These are phyloP conservation scores for Kurtzmaniella quercitrusa DNA, from an alignment of 1,139 yeast species.

Conservation along the genomic window DNA sequence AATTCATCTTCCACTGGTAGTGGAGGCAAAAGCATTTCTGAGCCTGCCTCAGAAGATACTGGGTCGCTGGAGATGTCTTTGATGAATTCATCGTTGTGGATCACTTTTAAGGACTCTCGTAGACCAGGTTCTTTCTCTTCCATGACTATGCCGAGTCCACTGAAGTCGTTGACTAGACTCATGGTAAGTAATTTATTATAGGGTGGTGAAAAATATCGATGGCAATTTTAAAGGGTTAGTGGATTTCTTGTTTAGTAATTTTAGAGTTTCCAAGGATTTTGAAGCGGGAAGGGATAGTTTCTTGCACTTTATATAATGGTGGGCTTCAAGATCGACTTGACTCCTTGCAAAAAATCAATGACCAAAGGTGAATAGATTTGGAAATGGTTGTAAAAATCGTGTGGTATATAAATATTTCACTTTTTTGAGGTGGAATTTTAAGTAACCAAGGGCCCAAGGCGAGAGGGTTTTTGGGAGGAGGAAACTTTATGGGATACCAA, in stretches of 20 bases:
- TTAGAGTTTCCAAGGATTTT: no score
- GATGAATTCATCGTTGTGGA: not conserved
- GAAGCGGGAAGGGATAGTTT: no score
- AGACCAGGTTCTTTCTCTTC: slow-evolving; percentile 19
- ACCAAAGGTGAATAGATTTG: not conserved
- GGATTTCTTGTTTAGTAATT: no score
- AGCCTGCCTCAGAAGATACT: slow-evolving; percentile 5
- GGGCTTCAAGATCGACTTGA: no score
- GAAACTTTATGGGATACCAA: not conserved
- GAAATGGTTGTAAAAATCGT: not conserved
- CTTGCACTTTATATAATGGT: no score
- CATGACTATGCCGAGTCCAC: slow-evolving; percentile 30
- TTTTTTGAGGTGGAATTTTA: not conserved
- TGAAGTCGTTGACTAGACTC: slow-evolving; percentile 12
- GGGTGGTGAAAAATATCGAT: no score
- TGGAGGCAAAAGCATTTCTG: slow-evolving; percentile 35
- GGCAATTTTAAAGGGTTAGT: no score
- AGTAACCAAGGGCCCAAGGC: not conserved
- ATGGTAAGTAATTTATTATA: not conserved
- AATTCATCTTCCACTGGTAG: slow-evolving; percentile 23
- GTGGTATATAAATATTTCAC: not conserved
- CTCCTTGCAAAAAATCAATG: not conserved
- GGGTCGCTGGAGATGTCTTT: slow-evolving; percentile 6
- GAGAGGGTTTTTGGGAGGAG: not conserved
- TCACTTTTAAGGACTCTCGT: slow-evolving; percentile 1